These are phyloP conservation scores for Silene latifolia DNA, from an alignment of 148 eudicot species.

Conservation along the genomic window DNA sequence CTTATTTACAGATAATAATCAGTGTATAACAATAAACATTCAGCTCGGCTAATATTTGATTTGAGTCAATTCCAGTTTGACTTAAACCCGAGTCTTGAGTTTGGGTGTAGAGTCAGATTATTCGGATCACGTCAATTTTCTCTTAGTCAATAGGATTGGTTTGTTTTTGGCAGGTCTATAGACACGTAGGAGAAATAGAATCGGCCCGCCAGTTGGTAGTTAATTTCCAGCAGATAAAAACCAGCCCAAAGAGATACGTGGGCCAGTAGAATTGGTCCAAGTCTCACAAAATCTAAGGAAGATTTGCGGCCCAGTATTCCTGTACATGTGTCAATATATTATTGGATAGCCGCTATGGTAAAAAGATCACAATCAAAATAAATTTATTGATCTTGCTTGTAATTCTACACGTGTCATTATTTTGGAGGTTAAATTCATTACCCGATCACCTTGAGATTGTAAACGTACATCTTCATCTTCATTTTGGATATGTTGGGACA, in stretches of 20 bases:
- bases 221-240: neutral
- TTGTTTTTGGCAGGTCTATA: too few species aligned
- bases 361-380: neutral
- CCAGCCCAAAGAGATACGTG: constrained; percentile 1
- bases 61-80: too few species aligned
- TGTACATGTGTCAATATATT: neutral
- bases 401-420: neutral
- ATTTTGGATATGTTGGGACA: too few species aligned
- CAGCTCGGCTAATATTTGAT: too few species aligned
- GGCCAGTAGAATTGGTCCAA: neutral
- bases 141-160: too few species aligned
- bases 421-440: neutral
- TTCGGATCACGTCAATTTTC: too few species aligned
- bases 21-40: too few species aligned
- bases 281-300: neutral
- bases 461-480: too few species aligned
- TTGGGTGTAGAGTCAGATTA: too few species aligned
- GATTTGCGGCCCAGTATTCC: constrained; percentile 2
- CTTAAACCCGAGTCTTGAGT: too few species aligned
- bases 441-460: neutral
- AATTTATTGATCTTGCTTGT: neutral
- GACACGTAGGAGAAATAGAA: too few species aligned
- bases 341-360: neutral
- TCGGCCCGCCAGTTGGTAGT: neutral
- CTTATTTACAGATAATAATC: too few species aligned